Percentiles rank a stretch among this genome's conserved stretches.
Evolutionary conservation across 192 early-diverging fungal genomes (phyloP).

Genomic region (Geosiphon pyriformis): DNA sequence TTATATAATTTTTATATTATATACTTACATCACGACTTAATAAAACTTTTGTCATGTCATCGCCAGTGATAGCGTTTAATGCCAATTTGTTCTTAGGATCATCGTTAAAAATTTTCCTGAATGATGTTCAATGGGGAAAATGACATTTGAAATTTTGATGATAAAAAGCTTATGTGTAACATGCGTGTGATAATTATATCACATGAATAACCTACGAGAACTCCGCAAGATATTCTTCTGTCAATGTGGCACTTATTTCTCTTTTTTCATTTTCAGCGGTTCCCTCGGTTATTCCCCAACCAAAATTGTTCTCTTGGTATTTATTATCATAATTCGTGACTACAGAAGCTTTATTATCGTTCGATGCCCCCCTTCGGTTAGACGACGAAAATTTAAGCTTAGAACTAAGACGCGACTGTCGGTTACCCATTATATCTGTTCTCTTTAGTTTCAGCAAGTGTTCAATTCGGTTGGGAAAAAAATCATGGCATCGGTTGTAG

Average conservation of each 20-base stretch:
- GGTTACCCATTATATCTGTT: too few species aligned
- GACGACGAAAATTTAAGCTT: too few species aligned
- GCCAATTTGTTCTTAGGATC: constrained; percentile 67
- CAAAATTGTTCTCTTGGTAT: too few species aligned
- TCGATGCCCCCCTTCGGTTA: too few species aligned
- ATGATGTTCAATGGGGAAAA: not conserved
- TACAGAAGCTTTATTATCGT: too few species aligned
- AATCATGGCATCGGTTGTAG: too few species aligned
- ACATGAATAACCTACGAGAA: constrained; percentile 20
- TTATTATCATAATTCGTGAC: too few species aligned
- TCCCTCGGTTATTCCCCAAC: too few species aligned
- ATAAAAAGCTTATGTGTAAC: not conserved
- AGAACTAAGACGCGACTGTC: too few species aligned
- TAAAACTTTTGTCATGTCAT: constrained; percentile 52
- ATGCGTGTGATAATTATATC: not conserved
- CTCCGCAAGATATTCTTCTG: constrained; percentile 20
- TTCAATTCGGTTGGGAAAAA: too few species aligned
- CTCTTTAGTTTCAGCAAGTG: too few species aligned
- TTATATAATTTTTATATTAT: not conserved
- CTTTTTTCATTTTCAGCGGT: not conserved
- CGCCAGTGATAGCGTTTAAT: constrained; percentile 56
- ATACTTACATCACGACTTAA: constrained; percentile 47
- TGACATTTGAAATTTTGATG: not conserved
- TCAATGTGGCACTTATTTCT: constrained; percentile 5
- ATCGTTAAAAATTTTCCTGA: constrained; percentile 42